A percentile compares a stretch with the other conserved stretches of the same genome.
Conservation (phyloP, 1,284 basidiomycete species). For the Marasmius tenuissimus region DNA sequence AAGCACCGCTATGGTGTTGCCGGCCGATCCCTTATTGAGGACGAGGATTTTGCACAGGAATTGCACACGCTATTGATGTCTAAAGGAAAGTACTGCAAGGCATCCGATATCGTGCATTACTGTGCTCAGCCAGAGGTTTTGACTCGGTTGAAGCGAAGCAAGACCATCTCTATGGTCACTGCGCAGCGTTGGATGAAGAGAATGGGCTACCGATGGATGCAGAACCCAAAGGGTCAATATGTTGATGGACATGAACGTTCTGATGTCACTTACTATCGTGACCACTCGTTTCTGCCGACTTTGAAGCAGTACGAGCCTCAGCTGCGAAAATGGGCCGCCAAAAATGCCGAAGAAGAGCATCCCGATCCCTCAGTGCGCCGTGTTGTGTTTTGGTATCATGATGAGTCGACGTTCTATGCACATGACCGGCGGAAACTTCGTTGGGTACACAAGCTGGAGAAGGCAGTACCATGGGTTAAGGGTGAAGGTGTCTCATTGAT, state of each 20-base stretch:
- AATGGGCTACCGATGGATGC: background rate
- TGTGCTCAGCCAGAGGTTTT: background rate
- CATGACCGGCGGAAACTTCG: slow-evolving; percentile 26
- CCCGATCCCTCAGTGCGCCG: background rate
- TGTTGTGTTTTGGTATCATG: slow-evolving; percentile 20
- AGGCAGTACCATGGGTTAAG: slow-evolving; percentile 32
- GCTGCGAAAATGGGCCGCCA: background rate
- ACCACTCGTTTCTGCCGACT: slow-evolving; percentile 17
- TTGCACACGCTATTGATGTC: slow-evolving; percentile 4
- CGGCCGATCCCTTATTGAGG: slow-evolving; percentile 4
- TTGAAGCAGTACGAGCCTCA: background rate
- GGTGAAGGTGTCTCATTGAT: slow-evolving; percentile 41
- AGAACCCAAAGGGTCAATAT: slow-evolving; percentile 25
- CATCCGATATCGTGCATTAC: slow-evolving; percentile 6
- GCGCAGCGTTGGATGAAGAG: slow-evolving; percentile 1
- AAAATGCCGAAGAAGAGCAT: background rate
- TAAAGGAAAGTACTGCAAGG: slow-evolving; percentile 10
- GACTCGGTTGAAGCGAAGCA: slow-evolving; percentile 5
- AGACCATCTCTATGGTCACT: background rate
- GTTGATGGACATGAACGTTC: slow-evolving; percentile 24
- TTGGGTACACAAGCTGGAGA: slow-evolving; percentile 32
- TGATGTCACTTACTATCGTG: slow-evolving; percentile 22
- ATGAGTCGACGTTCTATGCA: slow-evolving; percentile 39
- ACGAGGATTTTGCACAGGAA: slow-evolving; percentile 11
- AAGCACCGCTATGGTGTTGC: no score